Conservation (phyloP, 2,329 filamentous ascomycete genomes). For the Ophiocordyceps camponoti-rufipedis region DNA sequence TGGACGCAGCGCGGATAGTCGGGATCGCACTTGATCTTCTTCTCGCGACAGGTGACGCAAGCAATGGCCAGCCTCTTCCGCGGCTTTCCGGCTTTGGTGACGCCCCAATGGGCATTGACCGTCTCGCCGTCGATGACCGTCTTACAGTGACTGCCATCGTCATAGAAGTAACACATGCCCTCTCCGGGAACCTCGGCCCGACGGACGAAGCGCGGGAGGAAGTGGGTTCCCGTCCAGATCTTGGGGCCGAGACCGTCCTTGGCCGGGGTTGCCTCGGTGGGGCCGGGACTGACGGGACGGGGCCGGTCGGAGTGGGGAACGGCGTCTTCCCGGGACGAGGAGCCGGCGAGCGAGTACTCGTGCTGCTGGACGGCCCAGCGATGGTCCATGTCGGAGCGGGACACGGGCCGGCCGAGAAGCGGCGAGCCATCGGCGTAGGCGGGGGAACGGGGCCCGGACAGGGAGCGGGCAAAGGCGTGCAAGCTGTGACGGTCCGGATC, state of each 20-base stretch:
- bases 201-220: constrained; percentile 45
- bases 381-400: constrained; percentile 16
- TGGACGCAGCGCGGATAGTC: constrained; percentile 76
- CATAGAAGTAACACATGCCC: constrained; percentile 70
- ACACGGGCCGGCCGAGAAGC: constrained; percentile 17
- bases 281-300: background rate
- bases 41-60: constrained; percentile 85
- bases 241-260: constrained; percentile 48
- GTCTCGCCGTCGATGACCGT: constrained; percentile 70
- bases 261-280: constrained; percentile 23
- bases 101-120: constrained; percentile 83
- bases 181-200: constrained; percentile 56
- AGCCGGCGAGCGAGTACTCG: constrained; percentile 23
- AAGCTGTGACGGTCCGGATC: constrained; percentile 20
- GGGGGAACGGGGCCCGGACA: constrained; percentile 26
- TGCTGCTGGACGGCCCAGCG: constrained; percentile 23
- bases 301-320: background rate
- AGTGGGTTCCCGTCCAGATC: constrained; percentile 52
- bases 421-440: constrained; percentile 17
- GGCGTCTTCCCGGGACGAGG: background rate
- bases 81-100: constrained; percentile 87
- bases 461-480: constrained; percentile 12
- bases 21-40: constrained; percentile 95
- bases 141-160: constrained; percentile 68
- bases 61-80: constrained; percentile 80